These are phyloP conservation scores for Mycena galericulata DNA, from an alignment of 768 basidiomycete species.

Conservation along the genomic window DNA sequence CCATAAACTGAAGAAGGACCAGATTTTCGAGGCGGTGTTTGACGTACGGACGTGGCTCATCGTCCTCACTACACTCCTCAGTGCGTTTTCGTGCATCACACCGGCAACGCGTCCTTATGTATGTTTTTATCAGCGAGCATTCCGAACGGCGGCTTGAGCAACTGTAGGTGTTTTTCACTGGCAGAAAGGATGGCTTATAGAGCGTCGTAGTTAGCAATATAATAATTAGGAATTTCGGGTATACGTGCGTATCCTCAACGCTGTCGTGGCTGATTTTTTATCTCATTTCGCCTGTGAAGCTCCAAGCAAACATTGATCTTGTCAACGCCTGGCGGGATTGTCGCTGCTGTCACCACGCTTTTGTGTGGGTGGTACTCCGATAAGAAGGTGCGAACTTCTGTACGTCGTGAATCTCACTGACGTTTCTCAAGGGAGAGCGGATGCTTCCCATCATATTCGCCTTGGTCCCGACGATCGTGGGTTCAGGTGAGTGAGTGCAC, in stretches of 20 bases:
- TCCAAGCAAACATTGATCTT: slow-evolving; percentile 72
- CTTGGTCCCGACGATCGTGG: slow-evolving; percentile 69
- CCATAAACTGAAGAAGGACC: slow-evolving; percentile 68
- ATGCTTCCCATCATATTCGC: slow-evolving; percentile 73
- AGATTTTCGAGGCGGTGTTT: slow-evolving; percentile 65
- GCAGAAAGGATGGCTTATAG: neutral
- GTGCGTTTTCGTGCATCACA: slow-evolving; percentile 50
- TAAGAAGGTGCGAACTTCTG: slow-evolving; percentile 56
- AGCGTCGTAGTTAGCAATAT: slow-evolving; percentile 64
- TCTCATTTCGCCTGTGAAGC: slow-evolving; percentile 40
- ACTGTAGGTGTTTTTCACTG: slow-evolving; percentile 57
- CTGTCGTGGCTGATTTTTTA: neutral
- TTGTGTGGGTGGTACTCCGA: slow-evolving; percentile 76
- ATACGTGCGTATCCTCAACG: slow-evolving; percentile 56
- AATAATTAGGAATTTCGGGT: slow-evolving; percentile 73
- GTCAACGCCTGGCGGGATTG: slow-evolving; percentile 65
- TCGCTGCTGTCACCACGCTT: slow-evolving; percentile 61
- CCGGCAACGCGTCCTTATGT: neutral
- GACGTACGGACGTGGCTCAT: slow-evolving; percentile 75
- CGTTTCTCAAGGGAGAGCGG: slow-evolving; percentile 57
- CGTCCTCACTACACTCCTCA: slow-evolving; percentile 67
- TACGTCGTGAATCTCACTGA: neutral
- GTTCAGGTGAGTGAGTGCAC: slow-evolving; percentile 52
- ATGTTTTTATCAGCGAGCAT: slow-evolving; percentile 61
- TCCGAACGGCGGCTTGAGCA: slow-evolving; percentile 72